These are phyloP conservation scores for Digitaria exilis DNA, from an alignment of 202 grass and related monocot species.

Conservation along the genomic window DNA sequence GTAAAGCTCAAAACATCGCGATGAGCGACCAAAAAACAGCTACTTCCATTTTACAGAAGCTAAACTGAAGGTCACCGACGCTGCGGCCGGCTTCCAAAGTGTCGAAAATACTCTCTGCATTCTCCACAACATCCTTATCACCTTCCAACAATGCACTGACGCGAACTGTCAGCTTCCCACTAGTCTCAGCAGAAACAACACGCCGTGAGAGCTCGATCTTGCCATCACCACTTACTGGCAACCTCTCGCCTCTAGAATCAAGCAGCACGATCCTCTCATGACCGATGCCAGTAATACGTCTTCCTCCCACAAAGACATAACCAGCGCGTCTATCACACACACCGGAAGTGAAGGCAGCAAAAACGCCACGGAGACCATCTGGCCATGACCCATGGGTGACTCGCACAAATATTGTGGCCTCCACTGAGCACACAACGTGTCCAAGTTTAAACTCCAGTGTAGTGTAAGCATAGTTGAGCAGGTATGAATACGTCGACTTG, in stretches of 20 bases:
- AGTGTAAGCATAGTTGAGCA: neutral
- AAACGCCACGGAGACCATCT: neutral
- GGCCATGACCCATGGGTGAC: neutral
- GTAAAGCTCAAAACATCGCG: neutral
- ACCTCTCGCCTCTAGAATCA: no score
- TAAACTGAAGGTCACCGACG: neutral
- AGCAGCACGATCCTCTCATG: no score
- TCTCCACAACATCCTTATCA: neutral
- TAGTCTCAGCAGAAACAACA: neutral
- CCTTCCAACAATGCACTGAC: neutral
- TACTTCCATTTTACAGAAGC: neutral
- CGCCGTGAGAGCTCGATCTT: neutral
- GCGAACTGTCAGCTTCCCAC: neutral
- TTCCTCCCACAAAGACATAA: no score
- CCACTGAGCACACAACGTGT: neutral
- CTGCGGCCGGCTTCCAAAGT: neutral
- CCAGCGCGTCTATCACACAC: no score
- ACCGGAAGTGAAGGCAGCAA: neutral
- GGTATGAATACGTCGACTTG: neutral
- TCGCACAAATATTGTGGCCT: constrained; percentile 24
- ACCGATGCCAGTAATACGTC: no score
- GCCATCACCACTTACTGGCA: neutral
- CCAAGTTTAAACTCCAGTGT: constrained; percentile 4
- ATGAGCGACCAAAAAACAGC: neutral
- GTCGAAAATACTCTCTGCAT: neutral